These are phyloP conservation scores for Passalora sequoiae DNA, from an alignment of 2,329 filamentous ascomycete genomes.

Conservation along the genomic window DNA sequence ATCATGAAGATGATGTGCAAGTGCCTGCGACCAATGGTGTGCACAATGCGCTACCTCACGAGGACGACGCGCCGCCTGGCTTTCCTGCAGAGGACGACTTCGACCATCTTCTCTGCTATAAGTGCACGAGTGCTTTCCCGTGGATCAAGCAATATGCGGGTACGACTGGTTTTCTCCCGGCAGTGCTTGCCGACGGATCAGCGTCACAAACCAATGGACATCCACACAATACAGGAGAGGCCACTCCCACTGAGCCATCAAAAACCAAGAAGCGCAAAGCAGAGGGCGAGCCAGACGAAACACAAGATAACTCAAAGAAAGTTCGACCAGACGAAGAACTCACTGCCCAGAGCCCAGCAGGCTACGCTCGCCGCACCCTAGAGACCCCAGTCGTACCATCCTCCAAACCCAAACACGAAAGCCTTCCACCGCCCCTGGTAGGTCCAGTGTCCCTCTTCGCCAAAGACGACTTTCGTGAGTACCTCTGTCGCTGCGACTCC, in stretches of 20 bases:
- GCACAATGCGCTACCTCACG: conserved; percentile 28
- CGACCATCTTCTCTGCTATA: conserved; percentile 87
- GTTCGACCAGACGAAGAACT: conserved; percentile 15
- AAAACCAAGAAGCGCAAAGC: conserved; percentile 44
- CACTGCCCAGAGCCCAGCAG: not conserved
- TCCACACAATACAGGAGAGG: not conserved
- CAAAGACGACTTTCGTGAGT: conserved; percentile 68
- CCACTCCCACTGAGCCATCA: not conserved
- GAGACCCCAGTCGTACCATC: conserved; percentile 5
- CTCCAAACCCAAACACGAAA: conserved; percentile 26
- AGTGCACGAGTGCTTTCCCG: conserved; percentile 78
- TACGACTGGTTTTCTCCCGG: conserved; percentile 68
- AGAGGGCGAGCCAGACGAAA: conserved; percentile 34
- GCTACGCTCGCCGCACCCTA: not conserved
- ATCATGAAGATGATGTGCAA: conserved; percentile 31
- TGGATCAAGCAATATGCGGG: conserved; percentile 91
- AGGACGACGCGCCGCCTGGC: conserved; percentile 68
- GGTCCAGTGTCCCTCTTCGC: conserved; percentile 77
- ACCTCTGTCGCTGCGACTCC: conserved; percentile 74
- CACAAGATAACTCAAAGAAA: conserved; percentile 27
- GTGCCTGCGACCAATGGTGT: conserved; percentile 36
- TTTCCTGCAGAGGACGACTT: conserved; percentile 89
- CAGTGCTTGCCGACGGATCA: conserved; percentile 52
- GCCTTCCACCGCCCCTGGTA: conserved; percentile 52
- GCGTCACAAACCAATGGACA: not conserved